These are phyloP conservation scores for Pontederia paniculata DNA, from an alignment of 176 grass and related monocot genomes.

Conservation along the genomic window DNA sequence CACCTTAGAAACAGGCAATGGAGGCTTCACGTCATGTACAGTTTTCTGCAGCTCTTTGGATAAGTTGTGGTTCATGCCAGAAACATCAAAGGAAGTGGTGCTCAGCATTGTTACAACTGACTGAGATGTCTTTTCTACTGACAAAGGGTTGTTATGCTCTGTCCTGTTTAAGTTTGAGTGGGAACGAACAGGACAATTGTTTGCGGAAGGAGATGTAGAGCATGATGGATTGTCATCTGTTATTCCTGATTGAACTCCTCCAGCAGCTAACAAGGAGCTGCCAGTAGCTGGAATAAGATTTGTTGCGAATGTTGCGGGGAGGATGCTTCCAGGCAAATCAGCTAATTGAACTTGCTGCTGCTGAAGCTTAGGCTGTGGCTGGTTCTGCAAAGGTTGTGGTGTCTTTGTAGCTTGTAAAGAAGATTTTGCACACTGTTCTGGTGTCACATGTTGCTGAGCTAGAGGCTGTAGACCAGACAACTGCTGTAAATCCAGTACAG, in stretches of 20 bases:
- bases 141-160: conserved; percentile 29
- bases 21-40: conserved; percentile 37
- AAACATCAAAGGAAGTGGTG: conserved; percentile 38
- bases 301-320: conserved; percentile 15
- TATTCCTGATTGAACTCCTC: conserved; percentile 55
- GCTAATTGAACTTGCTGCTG: conserved; percentile 41
- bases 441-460: conserved; percentile 42
- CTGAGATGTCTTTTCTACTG: conserved; percentile 33
- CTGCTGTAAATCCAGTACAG: conserved; percentile 59
- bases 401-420: conserved; percentile 21
- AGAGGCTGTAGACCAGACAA: conserved; percentile 32
- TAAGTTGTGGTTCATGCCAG: conserved; percentile 25
- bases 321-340: conserved; percentile 32
- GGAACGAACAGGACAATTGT: conserved; percentile 36
- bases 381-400: conserved; percentile 24
- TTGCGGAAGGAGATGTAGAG: conserved; percentile 59
- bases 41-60: conserved; percentile 32
- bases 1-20: conserved; percentile 31
- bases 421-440: conserved; percentile 32
- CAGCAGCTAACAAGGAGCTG: conserved; percentile 20
- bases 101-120: conserved; percentile 30
- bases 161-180: conserved; percentile 30
- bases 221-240: conserved; percentile 70
- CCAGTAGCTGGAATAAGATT: conserved; percentile 37
- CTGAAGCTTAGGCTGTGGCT: conserved; percentile 35